Base-by-base conservation (phyloP, 2,329 filamentous ascomycete genomes). In the Xylaria digitata region DNA sequence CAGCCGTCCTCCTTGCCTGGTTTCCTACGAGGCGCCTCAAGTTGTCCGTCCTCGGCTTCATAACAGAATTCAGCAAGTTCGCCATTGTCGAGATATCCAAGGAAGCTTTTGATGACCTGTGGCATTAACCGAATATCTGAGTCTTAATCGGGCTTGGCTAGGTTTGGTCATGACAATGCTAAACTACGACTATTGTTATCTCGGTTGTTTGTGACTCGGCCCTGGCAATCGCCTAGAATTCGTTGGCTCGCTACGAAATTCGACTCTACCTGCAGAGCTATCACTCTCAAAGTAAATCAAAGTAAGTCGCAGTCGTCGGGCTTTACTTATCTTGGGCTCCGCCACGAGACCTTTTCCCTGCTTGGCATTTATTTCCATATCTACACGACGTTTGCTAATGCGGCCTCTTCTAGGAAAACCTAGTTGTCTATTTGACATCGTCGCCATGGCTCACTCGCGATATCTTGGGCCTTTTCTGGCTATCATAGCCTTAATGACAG, bases 401-500 rank as follows among this genome's bases (percentile, higher is more conserved):
- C 50, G 5, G 34, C 26, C 26, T 55, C 56, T 11, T 13, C 30
- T 19, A 61, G 48, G 48, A 60, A 48, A 21, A 40, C 30, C 42
- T 13, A 42, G 34, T 40, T 13, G 34, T 57, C 45, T 17, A 40
- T 54, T 53, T 13, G 32, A 42, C 40, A 13, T 30, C 23, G 11
- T 40, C 63, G 67, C 42, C 50, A 78, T 78, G 75, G 61, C 66
- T 69, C 64, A 63, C 60, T 68, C 61, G 34, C 66, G 56, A 54
- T 69, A 59, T 66, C 59, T 65, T 17, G 42, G 69, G 61, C 70
- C 72, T 42, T 69, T 74, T 11, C 40, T 70, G 70, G 72, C 70
- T 66, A 59, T 69, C 7, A n/a, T 74, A 34, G 67, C 71, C 56
- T 48, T 75, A 21, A 45, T 74, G 42, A 63, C 52, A 46, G 67